A percentile compares a stretch with the other conserved stretches of the same genome.
Evolutionary conservation across 2,329 filamentous ascomycete genomes (phyloP).

Genomic region (Lachnellula arida): DNA sequence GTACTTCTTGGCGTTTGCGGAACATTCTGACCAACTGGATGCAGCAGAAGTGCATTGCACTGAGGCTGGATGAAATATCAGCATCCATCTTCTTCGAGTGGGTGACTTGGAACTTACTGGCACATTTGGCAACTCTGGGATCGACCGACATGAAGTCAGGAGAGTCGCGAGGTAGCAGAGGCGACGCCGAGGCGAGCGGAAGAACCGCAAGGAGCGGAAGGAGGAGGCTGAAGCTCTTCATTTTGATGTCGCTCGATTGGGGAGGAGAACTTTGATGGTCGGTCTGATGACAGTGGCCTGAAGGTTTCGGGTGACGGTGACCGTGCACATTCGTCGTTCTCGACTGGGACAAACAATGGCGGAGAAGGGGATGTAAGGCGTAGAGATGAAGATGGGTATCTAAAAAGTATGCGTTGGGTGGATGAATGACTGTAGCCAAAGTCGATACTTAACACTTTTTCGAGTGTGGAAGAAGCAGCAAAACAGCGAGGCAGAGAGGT

Average conservation of each 20-base stretch:
- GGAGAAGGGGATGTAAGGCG: too few relatives aligned
- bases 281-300: too few relatives aligned
- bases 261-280: too few relatives aligned
- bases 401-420: too few relatives aligned
- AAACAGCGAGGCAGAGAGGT: too few relatives aligned
- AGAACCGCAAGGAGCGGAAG: background rate
- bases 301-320: too few relatives aligned
- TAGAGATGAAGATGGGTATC: too few relatives aligned
- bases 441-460: too few relatives aligned
- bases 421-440: too few relatives aligned
- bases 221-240: background rate
- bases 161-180: background rate
- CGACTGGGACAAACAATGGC: too few relatives aligned
- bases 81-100: background rate
- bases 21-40: background rate
- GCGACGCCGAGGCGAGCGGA: background rate
- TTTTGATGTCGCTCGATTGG: background rate
- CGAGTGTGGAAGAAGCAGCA: too few relatives aligned
- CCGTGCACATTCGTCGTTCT: too few relatives aligned
- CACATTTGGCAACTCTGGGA: background rate
- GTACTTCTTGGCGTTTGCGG: background rate
- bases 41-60: background rate
- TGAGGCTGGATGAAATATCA: background rate
- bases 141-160: background rate
- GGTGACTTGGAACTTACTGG: background rate